A percentile compares a stretch with the other conserved stretches of the same genome.
Conservation (phyloP, 2,329 filamentous ascomycete genomes). For the Paramyrothecium roridum region DNA sequence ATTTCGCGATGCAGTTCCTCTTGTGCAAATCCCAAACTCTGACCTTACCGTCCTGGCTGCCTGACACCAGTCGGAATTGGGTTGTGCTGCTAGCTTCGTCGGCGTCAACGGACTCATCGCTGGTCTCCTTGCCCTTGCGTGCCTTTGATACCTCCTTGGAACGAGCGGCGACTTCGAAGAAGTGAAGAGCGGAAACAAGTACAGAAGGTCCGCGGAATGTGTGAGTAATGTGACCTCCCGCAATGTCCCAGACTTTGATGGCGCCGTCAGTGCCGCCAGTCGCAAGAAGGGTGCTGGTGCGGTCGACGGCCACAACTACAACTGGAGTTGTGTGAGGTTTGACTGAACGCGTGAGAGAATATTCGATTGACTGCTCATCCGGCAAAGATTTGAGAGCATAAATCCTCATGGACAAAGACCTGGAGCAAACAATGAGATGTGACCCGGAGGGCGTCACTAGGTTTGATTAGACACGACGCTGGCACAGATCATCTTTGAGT, state of each 20-base stretch:
- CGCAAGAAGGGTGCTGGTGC: constrained; percentile 83
- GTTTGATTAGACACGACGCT: constrained; percentile 10
- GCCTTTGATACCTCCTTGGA: constrained; percentile 20
- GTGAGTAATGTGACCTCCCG: constrained; percentile 86
- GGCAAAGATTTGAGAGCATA: constrained; percentile 66
- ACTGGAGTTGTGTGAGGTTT: constrained; percentile 92
- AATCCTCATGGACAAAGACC: constrained; percentile 94
- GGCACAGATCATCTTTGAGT: constrained; percentile 9
- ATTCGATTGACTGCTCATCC: constrained; percentile 55
- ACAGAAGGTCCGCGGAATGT: constrained; percentile 93
- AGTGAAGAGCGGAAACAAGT: constrained; percentile 84
- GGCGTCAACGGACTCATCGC: constrained; percentile 31
- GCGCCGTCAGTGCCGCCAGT: constrained; percentile 91
- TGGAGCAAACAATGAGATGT: constrained; percentile 86
- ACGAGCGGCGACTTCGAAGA: constrained; percentile 71
- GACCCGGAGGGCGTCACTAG: constrained; percentile 83
- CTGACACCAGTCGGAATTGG: constrained; percentile 80
- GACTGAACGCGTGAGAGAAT: constrained; percentile 71
- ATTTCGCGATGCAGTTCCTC: constrained; percentile 68
- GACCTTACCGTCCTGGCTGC: constrained; percentile 90
- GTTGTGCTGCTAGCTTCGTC: constrained; percentile 38
- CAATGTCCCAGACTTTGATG: constrained; percentile 96
- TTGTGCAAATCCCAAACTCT: constrained; percentile 90
- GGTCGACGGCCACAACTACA: constrained; percentile 79
- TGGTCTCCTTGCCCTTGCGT: constrained; percentile 31